These are phyloP conservation scores for Pseudogymnoascus sp. DNA, from an alignment of 2,329 filamentous ascomycete species.

Conservation along the genomic window DNA sequence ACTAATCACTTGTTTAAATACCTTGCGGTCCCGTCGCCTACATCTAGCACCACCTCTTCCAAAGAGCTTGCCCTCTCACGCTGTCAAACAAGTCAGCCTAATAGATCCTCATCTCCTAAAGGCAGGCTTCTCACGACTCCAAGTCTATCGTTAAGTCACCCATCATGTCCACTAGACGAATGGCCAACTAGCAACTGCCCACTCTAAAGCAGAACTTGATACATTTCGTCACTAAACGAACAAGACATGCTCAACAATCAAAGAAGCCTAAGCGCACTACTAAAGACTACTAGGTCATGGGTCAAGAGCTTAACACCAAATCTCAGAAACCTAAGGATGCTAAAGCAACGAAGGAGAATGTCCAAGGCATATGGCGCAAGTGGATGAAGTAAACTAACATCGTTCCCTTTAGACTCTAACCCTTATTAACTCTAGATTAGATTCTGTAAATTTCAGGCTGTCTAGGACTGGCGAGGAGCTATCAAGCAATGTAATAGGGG, in stretches of 20 bases:
- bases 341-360: background rate
- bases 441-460: background rate
- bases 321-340: background rate
- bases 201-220: background rate
- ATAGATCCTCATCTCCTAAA: no score
- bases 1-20: no score
- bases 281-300: background rate
- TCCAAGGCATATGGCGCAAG: background rate
- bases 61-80: no score
- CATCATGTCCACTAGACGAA: background rate
- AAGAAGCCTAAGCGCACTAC: background rate
- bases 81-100: no score
- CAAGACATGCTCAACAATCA: background rate
- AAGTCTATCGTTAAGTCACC: background rate
- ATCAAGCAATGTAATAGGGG: conserved; percentile 1
- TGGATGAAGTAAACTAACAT: background rate
- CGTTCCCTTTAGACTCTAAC: background rate
- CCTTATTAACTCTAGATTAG: background rate
- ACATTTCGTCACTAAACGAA: background rate
- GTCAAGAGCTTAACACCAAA: background rate
- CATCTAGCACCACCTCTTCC: no score
- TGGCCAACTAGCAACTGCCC: background rate
- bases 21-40: no score
- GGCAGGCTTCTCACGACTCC: background rate
- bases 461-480: background rate